A percentile compares a stretch with the other conserved stretches of the same genome.
These are phyloP conservation scores for Phlyctochytrium bullatum DNA, from an alignment of 192 early-diverging fungal genomes.

Conservation along the genomic window DNA sequence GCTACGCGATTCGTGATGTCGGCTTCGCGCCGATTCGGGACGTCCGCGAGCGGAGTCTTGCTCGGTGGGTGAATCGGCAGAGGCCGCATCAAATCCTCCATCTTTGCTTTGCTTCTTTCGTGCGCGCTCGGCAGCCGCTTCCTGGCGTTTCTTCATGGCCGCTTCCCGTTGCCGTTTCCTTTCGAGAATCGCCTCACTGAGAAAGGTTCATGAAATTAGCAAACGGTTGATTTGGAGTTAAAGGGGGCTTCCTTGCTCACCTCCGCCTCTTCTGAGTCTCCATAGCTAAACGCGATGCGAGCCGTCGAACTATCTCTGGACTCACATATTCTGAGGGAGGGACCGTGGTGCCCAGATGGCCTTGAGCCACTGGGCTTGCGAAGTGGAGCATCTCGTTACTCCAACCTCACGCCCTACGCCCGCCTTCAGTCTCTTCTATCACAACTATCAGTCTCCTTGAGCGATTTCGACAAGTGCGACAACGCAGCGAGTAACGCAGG, in stretches of 20 bases:
- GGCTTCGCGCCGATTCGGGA: no score
- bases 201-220: neutral
- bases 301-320: neutral
- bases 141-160: neutral
- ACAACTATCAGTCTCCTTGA: no score
- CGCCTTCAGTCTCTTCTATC: no score
- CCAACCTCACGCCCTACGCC: no score
- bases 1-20: no score
- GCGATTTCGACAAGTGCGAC: no score
- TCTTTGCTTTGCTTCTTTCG: neutral
- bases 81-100: neutral
- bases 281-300: neutral
- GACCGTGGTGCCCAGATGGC: neutral
- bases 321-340: neutral
- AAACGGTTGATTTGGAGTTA: neutral
- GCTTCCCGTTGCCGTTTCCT: neutral
- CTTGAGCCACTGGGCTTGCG: no score
- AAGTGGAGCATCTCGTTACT: no score
- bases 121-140: neutral
- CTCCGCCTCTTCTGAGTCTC: constrained; percentile 1
- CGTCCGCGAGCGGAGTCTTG: no score
- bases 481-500: no score
- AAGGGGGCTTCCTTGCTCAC: neutral
- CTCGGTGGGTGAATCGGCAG: no score
- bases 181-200: constrained; percentile 1